Base-by-base conservation (phyloP, 495 filamentous ascomycete species). In the Amphirosellinia nigrospora region DNA sequence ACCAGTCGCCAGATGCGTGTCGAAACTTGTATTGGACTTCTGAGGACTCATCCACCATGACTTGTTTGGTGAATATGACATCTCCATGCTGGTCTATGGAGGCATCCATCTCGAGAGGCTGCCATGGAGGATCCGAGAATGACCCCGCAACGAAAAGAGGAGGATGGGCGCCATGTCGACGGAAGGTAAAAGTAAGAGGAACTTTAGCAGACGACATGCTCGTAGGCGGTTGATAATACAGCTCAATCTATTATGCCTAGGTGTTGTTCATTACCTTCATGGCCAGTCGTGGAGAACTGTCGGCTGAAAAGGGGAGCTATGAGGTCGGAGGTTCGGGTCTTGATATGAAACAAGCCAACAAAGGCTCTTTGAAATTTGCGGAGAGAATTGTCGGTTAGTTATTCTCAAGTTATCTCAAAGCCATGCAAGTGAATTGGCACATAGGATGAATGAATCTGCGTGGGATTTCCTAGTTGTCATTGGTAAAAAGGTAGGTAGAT, bases 21-120 rank as follows among this genome's bases (percentile, higher is more conserved):
- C 89, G 84, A 73, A 93, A 92, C 75, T 92, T 92, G 81, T 92
- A 93, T 71, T 91, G 86, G 69, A 90, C 87, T 68, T 86, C 78
- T 23, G 81, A 79, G 26, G 80, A 85, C 59, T 81, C 77, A 32
- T 82, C 74, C 13, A 77, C 83, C 34, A 80, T 74, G 36, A 89
- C 73, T 28, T 85, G 81, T 45, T 86, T 83, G 21, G 71, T 79
- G 68, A 84, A 87, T 21, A 76, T 43, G 69, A 84, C 75, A 43
- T 81, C 81, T 3, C 81, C 82, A 41, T 82, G 74, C 13, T 82
- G 80, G 30, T 85, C 73, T 19, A 76, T 71, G 9, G 78, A 81
- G 60, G 79, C 81, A 26, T 82, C 75, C 86, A 92, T 89, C 80
- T 91, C 88, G 23, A 86, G 72, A 4, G 85, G 82, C 39, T 86